Conservation (phyloP, 768 basidiomycete species). For the Mycena albidolilacea region DNA sequence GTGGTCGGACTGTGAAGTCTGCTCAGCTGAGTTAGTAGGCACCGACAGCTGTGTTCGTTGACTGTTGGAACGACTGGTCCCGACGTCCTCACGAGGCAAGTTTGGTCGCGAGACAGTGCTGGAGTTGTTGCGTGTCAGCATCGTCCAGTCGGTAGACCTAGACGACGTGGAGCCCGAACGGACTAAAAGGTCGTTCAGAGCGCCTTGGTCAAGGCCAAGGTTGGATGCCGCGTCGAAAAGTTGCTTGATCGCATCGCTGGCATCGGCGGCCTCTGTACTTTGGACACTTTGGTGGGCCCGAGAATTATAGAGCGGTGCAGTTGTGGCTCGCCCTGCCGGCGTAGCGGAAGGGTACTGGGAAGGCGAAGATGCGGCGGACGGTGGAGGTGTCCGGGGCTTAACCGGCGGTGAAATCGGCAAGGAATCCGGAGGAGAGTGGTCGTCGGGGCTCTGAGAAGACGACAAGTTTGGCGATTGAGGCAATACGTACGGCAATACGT, state of each 20-base stretch:
- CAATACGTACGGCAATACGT: constrained; percentile 1
- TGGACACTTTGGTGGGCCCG: constrained; percentile 38
- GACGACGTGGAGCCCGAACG: constrained; percentile 81
- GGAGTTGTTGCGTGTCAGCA: constrained; percentile 61
- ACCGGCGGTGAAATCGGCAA: constrained; percentile 13
- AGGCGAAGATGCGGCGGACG: constrained; percentile 22
- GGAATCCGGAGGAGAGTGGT: constrained; percentile 14
- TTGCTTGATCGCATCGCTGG: constrained; percentile 73
- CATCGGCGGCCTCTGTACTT: constrained; percentile 44
- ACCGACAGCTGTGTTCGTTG: constrained; percentile 26
- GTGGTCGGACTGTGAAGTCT: constrained; percentile 46
- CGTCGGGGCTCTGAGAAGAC: constrained; percentile 13
- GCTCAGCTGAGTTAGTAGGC: constrained; percentile 40
- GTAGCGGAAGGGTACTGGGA: constrained; percentile 16
- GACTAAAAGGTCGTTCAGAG: constrained; percentile 77
- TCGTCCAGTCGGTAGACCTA: constrained; percentile 63
- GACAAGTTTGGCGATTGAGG: constrained; percentile 27
- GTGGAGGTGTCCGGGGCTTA: constrained; percentile 10
- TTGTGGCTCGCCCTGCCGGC: constrained; percentile 8
- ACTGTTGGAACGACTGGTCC: constrained; percentile 26
- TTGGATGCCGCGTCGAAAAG: constrained; percentile 83
- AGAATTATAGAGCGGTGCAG: constrained; percentile 33
- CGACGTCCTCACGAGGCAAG: constrained; percentile 47
- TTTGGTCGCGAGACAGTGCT: constrained; percentile 45
- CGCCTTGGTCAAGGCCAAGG: constrained; percentile 82